These are phyloP conservation scores for Nannochloris sp. DNA, from an alignment of 139 green algal species.

Conservation along the genomic window DNA sequence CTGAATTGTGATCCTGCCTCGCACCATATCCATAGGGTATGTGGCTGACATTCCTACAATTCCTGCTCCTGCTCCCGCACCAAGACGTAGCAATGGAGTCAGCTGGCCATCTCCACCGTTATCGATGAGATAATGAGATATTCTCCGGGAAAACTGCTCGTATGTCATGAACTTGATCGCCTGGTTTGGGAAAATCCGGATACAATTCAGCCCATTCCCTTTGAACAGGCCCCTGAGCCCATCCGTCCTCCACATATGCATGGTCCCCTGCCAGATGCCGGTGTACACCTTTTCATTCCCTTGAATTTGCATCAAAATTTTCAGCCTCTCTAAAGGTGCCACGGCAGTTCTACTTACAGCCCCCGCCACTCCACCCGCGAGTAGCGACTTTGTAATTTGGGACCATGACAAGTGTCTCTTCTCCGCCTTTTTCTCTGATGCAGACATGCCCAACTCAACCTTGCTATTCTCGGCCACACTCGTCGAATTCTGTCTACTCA, in stretches of 20 bases:
- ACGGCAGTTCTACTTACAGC: conserved; percentile 95
- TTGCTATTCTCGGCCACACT: neutral
- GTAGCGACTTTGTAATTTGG: conserved; percentile 65
- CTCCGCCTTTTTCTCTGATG: conserved; percentile 1
- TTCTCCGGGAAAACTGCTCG: conserved; percentile 62
- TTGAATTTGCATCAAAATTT: conserved; percentile 96
- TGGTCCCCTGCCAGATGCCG: conserved; percentile 70
- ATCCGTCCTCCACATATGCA: conserved; percentile 73
- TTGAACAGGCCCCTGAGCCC: conserved; percentile 88
- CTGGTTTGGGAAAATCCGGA: conserved; percentile 95
- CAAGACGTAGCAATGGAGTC: conserved; percentile 74
- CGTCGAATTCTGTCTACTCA: neutral
- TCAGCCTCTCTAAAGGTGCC: conserved; percentile 90
- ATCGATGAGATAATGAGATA: conserved; percentile 56
- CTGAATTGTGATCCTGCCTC: conserved; percentile 33
- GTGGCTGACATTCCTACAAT: conserved; percentile 94
- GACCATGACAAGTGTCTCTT: conserved; percentile 23
- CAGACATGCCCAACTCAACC: neutral
- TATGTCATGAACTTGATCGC: conserved; percentile 98
- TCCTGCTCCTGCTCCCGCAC: conserved; percentile 81
- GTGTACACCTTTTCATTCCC: conserved; percentile 86
- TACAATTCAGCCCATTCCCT: conserved; percentile 96
- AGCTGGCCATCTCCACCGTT: conserved; percentile 72
- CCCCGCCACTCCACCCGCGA: conserved; percentile 82
- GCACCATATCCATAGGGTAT: conserved; percentile 98